These are phyloP conservation scores for Hirschioporus abietinus DNA, from an alignment of 768 basidiomycete genomes.

Conservation along the genomic window DNA sequence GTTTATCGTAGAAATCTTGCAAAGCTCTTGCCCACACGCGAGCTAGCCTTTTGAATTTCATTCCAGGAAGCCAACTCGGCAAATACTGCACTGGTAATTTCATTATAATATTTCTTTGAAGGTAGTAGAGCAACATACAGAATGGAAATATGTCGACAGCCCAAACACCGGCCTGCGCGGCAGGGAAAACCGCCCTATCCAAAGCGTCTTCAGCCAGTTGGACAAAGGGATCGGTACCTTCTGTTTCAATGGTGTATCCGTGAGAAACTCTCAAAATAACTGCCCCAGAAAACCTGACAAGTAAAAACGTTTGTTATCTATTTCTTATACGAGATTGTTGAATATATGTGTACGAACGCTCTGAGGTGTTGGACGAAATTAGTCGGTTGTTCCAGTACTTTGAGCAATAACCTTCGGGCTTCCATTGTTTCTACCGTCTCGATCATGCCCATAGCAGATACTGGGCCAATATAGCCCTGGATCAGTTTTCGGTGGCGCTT, in stretches of 20 bases:
- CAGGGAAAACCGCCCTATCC: slow-evolving; percentile 19
- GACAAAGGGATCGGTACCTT: slow-evolving; percentile 29
- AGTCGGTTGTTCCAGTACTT: not conserved
- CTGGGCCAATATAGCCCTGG: not conserved
- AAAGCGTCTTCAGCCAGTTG: slow-evolving; percentile 27
- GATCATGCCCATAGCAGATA: not conserved
- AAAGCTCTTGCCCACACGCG: slow-evolving; percentile 1
- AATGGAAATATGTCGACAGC: slow-evolving; percentile 36
- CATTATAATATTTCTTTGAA: not conserved
- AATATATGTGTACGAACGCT: not conserved
- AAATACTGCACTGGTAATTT: not conserved
- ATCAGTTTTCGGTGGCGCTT: not conserved
- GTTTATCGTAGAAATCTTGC: not conserved
- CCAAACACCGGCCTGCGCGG: slow-evolving; percentile 25
- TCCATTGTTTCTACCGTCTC: not conserved
- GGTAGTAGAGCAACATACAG: slow-evolving; percentile 21
- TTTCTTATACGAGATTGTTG: not conserved
- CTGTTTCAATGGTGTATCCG: slow-evolving; percentile 30
- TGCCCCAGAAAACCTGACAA: slow-evolving; percentile 28
- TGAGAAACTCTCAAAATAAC: slow-evolving; percentile 34
- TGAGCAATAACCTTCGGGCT: not conserved
- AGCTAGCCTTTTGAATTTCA: slow-evolving; percentile 6
- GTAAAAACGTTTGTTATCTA: not conserved
- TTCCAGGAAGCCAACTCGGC: slow-evolving; percentile 7
- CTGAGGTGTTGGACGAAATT: not conserved